Base-by-base conservation (phyloP, 768 basidiomycete species). In the Macrolepiota albuminosa region DNA sequence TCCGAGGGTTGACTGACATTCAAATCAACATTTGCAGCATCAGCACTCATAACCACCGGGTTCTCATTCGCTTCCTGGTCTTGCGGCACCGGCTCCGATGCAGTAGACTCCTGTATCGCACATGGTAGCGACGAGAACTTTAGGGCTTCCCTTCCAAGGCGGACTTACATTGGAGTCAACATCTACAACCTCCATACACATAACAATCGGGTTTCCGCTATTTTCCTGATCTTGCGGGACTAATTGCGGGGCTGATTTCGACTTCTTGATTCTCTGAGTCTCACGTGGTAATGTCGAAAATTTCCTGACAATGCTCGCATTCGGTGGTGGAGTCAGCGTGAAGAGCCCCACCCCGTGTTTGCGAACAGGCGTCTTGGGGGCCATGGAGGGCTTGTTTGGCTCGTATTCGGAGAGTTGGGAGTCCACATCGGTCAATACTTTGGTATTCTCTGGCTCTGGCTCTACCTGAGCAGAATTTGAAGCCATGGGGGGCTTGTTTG, bases 281-380 rank as follows among this genome's bases (percentile, higher is more conserved):
- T 56, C 47, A 43, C 34, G 45, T 6, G 57, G 60, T 26, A 54
- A 6, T 18, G 54, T 36, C 16, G 45, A 40, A 18, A 56, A 39
- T n/a, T 29, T 42, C 43, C n/a, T 58, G 21, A 34, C 49, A 10
- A 49, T 42, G 0, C 5, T 3, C 2, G 63, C 48, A 57, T 54
- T 61, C 36, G 40, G 48, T 11, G 60, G 57, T 18, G 63, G 63
- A 9, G 60, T 56, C 5, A n/a, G 49, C 8, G 57, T 49, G 39
- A 58, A 61, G 24, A 58, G 34, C 11, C 59, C 60, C 26, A 57
- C 45, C 6, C 60, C 60, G 10, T 61, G 60, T 42, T 46, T 34
- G 18, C 63, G 63, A 8, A 57, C 46, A 18, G 56, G 57, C 16
- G 53, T 43, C 40, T 52, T 43, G 7, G 10, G 39, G 24, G 4